Base-by-base conservation (phyloP, 441 rosid genomes). In the Populus hybrid region DNA sequence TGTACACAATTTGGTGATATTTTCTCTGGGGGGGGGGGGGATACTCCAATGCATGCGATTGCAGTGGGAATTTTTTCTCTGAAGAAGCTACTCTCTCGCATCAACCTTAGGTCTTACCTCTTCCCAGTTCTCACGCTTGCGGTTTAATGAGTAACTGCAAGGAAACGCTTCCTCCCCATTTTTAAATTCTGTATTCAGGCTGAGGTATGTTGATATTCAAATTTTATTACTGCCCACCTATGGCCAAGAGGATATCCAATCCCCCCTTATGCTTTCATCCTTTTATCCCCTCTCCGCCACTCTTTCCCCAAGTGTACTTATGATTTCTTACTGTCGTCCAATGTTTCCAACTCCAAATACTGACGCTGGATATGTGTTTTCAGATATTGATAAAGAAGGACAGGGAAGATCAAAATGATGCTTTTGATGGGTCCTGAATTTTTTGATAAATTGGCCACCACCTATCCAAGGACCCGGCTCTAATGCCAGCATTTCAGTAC, bases 121-220 rank as follows among this genome's bases (percentile, higher is more conserved):
- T 95, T 79, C n/a, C 94, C 95, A 28, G 63, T 88, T 71, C 82
- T 89, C 78, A 95, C 99, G 2, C 94, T 95, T 79, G n/a, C 94
- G 93, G 63, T 95, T 95, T 75, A 95, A 95, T 28, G 99, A 92
- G 88, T 95, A n/a, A 92, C 85, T 95, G 99, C 85, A n/a, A 89
- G 97, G 75, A 93, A 93, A 84, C 93, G 99, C 75, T 95, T 95
- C 89, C 88, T 89, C 75, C 99, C 99, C 75, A 85, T 86, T 79
- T 95, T 93, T 78, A 76, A 80, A 32, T n/a, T 85, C 94, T 70
- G n/a, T 87, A 92, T 86, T 83, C 99, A n/a, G 71, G 95, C 97
- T 11, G 99, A 93, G 97, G 99, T 93, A 88, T 16, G 26, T 68
- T 42, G n/a, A 28, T 69, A 6, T 66, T 50, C 76, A 69, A 73